Conservation (phyloP, 495 filamentous ascomycete species). For the Penicillium soppii region DNA sequence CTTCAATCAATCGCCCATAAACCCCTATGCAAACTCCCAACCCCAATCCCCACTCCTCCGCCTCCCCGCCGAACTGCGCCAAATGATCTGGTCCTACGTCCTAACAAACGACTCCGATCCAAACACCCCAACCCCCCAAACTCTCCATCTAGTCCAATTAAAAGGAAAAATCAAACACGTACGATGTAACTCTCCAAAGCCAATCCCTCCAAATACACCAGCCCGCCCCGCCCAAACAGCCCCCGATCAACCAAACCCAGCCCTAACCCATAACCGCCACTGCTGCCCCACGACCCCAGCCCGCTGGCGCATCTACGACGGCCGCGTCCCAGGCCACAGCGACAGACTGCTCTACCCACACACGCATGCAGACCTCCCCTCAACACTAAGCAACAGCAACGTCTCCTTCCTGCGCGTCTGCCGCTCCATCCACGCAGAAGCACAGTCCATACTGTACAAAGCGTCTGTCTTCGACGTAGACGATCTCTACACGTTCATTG, state of each 20-base stretch:
- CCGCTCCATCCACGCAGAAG: conserved; percentile 42
- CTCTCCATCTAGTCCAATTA: conserved; percentile 41
- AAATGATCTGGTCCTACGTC: conserved; percentile 55
- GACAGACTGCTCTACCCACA: conserved; percentile 42
- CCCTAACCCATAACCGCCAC: conserved; percentile 33
- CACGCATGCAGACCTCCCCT: conserved; percentile 31
- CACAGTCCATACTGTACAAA: conserved; percentile 31
- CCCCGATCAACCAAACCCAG: conserved; percentile 7
- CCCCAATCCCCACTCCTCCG: conserved; percentile 23
- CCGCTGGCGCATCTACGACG: conserved; percentile 34
- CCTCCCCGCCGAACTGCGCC: conserved; percentile 54
- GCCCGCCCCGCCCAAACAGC: too few relatives aligned
- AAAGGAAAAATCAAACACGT: conserved; percentile 44
- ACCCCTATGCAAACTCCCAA: conserved; percentile 21
- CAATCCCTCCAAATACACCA: neutral
- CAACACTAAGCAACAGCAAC: conserved; percentile 21
- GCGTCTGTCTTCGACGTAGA: conserved; percentile 37
- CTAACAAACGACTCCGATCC: conserved; percentile 23
- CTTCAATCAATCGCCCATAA: conserved; percentile 10
- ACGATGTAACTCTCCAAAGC: conserved; percentile 21
- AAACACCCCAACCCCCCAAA: conserved; percentile 24
- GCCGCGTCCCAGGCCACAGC: conserved; percentile 14
- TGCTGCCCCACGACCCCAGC: conserved; percentile 40
- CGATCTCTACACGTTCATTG: conserved; percentile 43
- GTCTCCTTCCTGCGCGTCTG: conserved; percentile 39